Percentiles rank a stretch among this genome's conserved stretches.
Conservation (phyloP, 2,329 filamentous ascomycete species). For the Aspergillus sp. region DNA sequence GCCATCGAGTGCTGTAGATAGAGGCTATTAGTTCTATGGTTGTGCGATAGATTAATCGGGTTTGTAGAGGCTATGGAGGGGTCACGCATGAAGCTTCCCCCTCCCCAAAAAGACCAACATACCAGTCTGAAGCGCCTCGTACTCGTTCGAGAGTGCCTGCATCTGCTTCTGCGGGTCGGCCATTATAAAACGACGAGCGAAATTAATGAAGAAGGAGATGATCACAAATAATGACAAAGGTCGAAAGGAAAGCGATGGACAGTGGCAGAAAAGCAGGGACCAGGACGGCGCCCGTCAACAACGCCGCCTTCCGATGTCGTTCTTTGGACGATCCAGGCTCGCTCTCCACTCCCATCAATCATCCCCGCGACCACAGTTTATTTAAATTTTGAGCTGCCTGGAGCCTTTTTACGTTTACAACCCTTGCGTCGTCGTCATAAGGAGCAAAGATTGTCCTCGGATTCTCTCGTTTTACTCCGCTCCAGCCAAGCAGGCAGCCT, state of each 20-base stretch:
- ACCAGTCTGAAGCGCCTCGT: slow-evolving; percentile 85
- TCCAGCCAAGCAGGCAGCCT: slow-evolving; percentile 11
- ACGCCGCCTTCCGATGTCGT: slow-evolving; percentile 24
- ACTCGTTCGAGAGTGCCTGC: slow-evolving; percentile 84
- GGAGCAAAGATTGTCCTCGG: background rate
- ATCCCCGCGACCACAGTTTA: slow-evolving; percentile 11
- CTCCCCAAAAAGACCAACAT: slow-evolving; percentile 25
- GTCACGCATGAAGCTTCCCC: background rate
- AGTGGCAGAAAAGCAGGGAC: slow-evolving; percentile 25
- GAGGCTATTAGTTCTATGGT: slow-evolving; percentile 1
- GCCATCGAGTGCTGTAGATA: slow-evolving; percentile 71
- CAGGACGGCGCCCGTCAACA: slow-evolving; percentile 23
- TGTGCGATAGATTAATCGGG: background rate
- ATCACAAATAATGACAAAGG: slow-evolving; percentile 27
- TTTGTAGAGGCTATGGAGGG: background rate
- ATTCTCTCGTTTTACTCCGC: slow-evolving; percentile 8
- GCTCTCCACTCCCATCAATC: slow-evolving; percentile 9
- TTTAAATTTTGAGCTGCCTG: background rate
- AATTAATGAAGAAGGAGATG: slow-evolving; percentile 20
- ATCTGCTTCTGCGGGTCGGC: slow-evolving; percentile 75
- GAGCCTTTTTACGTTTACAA: background rate
- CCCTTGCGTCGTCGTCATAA: background rate
- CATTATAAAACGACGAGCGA: slow-evolving; percentile 52
- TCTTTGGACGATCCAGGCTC: background rate
- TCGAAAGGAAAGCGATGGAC: slow-evolving; percentile 24